Evolutionary conservation across 495 filamentous ascomycete genomes (phyloP).

Genomic region (Melanomma pulvis-pyrius): DNA sequence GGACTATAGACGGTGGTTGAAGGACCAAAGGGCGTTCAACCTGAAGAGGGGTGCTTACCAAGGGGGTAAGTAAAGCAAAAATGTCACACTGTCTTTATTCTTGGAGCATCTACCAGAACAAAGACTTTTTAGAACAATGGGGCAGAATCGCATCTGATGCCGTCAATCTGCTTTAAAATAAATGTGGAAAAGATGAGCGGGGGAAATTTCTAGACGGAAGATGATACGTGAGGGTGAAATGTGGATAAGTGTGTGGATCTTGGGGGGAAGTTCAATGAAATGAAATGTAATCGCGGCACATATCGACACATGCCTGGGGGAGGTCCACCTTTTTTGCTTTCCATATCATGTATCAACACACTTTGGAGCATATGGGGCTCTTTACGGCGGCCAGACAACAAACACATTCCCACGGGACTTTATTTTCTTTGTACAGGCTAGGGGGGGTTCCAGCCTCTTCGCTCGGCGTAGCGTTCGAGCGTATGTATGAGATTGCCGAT

Average conservation of each 20-base stretch:
- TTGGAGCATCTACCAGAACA: neutral
- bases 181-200: neutral
- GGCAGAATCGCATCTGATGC: neutral
- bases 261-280: neutral
- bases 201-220: neutral
- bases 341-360: neutral
- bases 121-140: neutral
- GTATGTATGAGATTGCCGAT: neutral
- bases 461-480: neutral
- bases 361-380: neutral
- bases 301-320: neutral
- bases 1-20: constrained; percentile 91
- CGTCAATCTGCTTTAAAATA: neutral
- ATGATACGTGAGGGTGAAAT: neutral
- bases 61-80: constrained; percentile 23
- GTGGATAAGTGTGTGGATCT: neutral
- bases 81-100: neutral
- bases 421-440: neutral
- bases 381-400: neutral
- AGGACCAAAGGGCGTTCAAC: constrained; percentile 97
- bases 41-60: constrained; percentile 65
- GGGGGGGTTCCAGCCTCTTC: neutral
- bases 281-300: neutral
- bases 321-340: neutral
- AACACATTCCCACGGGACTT: neutral